A percentile compares a stretch with the other conserved stretches of the same genome.
Evolutionary conservation across 2,329 filamentous ascomycete species (phyloP).

Genomic region (Paradendryphiella salina): DNA sequence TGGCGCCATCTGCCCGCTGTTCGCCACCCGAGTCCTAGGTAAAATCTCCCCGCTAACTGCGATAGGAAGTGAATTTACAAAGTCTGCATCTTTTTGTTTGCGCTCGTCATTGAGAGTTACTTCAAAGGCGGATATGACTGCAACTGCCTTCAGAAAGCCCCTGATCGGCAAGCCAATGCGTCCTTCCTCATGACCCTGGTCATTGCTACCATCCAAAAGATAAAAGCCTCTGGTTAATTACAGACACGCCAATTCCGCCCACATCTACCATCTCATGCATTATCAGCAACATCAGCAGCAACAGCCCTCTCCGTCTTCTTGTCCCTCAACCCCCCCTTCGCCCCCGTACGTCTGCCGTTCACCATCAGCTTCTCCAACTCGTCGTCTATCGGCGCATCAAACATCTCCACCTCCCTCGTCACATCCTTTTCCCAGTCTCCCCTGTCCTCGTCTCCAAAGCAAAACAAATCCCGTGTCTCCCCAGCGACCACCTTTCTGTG

Average conservation of each 20-base stretch:
- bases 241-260: no score
- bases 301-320: background rate
- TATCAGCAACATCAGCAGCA: background rate
- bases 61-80: background rate
- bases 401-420: slow-evolving; percentile 9
- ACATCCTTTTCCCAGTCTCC: slow-evolving; percentile 38
- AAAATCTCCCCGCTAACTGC: background rate
- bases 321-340: background rate
- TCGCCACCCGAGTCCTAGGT: slow-evolving; percentile 1
- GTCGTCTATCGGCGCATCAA: slow-evolving; percentile 10
- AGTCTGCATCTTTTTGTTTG: no score
- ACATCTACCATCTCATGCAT: no score
- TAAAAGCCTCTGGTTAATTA: no score
- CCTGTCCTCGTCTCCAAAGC: slow-evolving; percentile 50
- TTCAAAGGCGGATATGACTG: no score
- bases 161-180: background rate
- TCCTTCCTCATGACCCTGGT: background rate
- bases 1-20: slow-evolving; percentile 1
- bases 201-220: background rate
- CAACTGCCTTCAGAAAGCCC: no score
- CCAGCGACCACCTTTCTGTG: slow-evolving; percentile 42
- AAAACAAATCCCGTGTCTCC: slow-evolving; percentile 67
- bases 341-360: background rate
- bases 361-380: background rate
- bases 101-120: no score